These are phyloP conservation scores for Pythium brachiatum DNA, from an alignment of 352 stramenopile species.

Conservation along the genomic window DNA sequence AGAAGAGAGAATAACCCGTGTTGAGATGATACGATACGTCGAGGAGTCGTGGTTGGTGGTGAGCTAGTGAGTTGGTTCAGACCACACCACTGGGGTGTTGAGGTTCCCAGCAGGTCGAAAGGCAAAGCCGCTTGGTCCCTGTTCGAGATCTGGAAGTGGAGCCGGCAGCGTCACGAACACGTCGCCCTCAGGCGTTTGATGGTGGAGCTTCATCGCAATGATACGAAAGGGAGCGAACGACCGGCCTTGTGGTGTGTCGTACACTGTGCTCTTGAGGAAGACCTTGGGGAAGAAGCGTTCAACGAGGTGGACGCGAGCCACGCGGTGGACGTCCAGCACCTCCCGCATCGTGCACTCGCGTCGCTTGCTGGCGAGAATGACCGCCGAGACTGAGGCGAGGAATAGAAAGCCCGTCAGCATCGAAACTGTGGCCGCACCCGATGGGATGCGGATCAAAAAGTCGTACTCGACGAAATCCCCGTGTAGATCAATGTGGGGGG, in stretches of 20 bases:
- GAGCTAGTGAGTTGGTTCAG: background rate
- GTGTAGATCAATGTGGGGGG: slow-evolving; percentile 3
- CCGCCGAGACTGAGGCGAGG: slow-evolving; percentile 9
- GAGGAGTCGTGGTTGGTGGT: background rate
- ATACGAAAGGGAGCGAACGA: slow-evolving; percentile 24
- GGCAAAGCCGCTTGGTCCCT: background rate
- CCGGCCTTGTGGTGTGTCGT: slow-evolving; percentile 7
- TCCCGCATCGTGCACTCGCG: slow-evolving; percentile 20
- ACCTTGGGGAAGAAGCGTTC: slow-evolving; percentile 29
- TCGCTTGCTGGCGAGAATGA: slow-evolving; percentile 7
- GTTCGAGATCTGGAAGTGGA: background rate
- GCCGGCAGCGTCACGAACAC: slow-evolving; percentile 20
- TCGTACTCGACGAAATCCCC: slow-evolving; percentile 7
- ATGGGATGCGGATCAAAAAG: slow-evolving; percentile 14
- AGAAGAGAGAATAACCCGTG: background rate
- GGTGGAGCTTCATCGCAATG: slow-evolving; percentile 21
- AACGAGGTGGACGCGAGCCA: slow-evolving; percentile 23
- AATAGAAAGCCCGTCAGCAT: slow-evolving; percentile 1
- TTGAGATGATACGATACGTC: too few species aligned
- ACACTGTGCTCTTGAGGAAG: slow-evolving; percentile 20
- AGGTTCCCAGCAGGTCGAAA: background rate
- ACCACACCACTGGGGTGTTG: too few species aligned
- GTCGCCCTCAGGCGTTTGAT: slow-evolving; percentile 9
- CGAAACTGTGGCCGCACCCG: background rate
- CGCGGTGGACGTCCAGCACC: slow-evolving; percentile 21